These are phyloP conservation scores for Stropharia rugosoannulata DNA, from an alignment of 768 basidiomycete genomes.

Conservation along the genomic window DNA sequence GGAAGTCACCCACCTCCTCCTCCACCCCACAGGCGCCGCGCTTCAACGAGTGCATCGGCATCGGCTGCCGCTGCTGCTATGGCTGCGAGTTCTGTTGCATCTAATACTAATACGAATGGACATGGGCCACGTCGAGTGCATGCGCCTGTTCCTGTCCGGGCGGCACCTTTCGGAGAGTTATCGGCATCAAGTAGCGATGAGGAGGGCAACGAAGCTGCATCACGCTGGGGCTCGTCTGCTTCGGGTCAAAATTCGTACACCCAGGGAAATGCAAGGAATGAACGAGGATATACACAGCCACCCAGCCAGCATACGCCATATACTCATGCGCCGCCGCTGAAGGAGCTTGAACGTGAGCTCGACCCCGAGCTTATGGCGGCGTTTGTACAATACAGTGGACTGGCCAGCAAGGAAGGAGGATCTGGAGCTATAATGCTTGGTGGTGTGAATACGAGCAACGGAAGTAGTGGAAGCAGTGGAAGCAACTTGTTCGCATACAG, in stretches of 20 bases:
- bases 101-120: not conserved
- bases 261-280: not conserved
- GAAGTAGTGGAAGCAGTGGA: not conserved
- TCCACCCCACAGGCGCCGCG: not conserved
- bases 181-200: conserved; percentile 6
- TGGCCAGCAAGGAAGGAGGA: not conserved
- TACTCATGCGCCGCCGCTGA: not conserved
- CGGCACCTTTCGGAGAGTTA: conserved; percentile 1
- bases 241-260: not conserved
- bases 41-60: not conserved
- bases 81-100: not conserved
- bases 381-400: conserved; percentile 4
- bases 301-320: not conserved
- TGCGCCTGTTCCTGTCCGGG: conserved; percentile 1
- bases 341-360: conserved; percentile 6
- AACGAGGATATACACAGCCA: not conserved
- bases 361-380: conserved; percentile 6
- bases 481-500: not conserved
- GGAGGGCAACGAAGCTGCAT: not conserved
- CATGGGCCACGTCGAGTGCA: not conserved
- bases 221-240: not conserved
- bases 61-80: not conserved
- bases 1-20: not conserved
- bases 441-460: not conserved
- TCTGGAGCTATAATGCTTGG: not conserved